Conservation (phyloP, 176 grass and related monocot species). For the Zea luxurians region DNA sequence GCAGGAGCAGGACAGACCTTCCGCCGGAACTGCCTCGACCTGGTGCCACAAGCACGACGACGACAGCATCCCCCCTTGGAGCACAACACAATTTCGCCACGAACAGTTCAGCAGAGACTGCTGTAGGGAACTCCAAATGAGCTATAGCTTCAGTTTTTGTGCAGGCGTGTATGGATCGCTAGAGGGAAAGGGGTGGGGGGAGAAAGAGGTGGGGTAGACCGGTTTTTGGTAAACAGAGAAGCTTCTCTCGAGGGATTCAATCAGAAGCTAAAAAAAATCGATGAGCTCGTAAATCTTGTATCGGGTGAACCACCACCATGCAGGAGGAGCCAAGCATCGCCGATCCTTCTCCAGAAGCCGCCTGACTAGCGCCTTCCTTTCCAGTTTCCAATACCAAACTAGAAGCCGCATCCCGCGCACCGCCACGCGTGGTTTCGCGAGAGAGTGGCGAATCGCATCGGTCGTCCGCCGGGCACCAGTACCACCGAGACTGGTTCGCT, state of each 20-base stretch:
- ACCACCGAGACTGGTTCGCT: not conserved
- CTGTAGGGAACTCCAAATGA: not conserved
- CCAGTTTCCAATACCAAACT: not conserved
- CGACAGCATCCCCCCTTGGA: not conserved
- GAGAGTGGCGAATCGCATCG: not conserved
- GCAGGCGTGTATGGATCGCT: too few species aligned
- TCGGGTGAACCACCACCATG: not conserved
- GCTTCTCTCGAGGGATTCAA: too few species aligned
- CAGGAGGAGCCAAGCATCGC: slow-evolving; percentile 6
- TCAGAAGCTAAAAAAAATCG: not conserved
- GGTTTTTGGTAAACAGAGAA: not conserved
- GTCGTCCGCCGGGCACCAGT: not conserved
- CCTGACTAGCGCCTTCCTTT: not conserved
- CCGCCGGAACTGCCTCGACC: not conserved
- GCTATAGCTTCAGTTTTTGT: too few species aligned
- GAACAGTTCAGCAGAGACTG: not conserved
- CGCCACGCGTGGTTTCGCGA: not conserved
- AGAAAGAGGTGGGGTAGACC: too few species aligned
- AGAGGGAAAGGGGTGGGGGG: too few species aligned
- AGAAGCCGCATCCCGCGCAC: not conserved
- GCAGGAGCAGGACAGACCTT: not conserved
- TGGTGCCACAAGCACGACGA: not conserved
- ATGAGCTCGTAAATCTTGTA: not conserved
- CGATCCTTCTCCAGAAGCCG: slow-evolving; percentile 23
- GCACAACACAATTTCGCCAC: not conserved